Conservation (phyloP, 768 basidiomycete genomes). For the Galerina marginata region DNA sequence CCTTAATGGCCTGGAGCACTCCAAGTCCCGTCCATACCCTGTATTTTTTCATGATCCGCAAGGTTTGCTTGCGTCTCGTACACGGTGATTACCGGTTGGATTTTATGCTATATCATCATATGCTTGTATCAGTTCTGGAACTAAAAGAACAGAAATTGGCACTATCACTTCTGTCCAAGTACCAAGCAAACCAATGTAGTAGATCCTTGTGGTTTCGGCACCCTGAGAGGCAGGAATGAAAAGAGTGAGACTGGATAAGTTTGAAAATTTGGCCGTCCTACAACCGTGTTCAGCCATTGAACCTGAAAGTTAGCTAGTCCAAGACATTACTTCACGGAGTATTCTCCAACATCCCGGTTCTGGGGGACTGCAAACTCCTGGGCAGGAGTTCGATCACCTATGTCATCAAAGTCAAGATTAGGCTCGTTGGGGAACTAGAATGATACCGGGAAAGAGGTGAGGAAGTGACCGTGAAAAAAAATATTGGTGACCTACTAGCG, state of each 20-base stretch:
- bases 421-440: slow-evolving; percentile 76
- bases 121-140: slow-evolving; percentile 2
- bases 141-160: neutral
- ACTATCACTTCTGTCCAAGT: slow-evolving; percentile 74
- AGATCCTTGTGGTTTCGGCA: slow-evolving; percentile 75
- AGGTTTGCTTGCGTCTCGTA: slow-evolving; percentile 89
- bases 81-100: slow-evolving; percentile 79
- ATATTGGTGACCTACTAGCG: slow-evolving; percentile 54
- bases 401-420: slow-evolving; percentile 83
- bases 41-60: slow-evolving; percentile 87
- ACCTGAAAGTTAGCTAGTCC: neutral
- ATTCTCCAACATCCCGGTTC: slow-evolving; percentile 82
- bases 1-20: slow-evolving; percentile 46
- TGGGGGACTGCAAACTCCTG: slow-evolving; percentile 78
- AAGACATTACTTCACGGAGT: slow-evolving; percentile 71
- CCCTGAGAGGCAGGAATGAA: slow-evolving; percentile 85
- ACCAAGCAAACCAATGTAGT: slow-evolving; percentile 87
- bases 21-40: slow-evolving; percentile 71
- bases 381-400: slow-evolving; percentile 60
- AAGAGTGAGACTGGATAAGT: slow-evolving; percentile 79
- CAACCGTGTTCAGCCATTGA: neutral
- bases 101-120: slow-evolving; percentile 60
- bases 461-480: neutral
- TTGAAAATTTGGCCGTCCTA: slow-evolving; percentile 88
- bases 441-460: neutral